Evolutionary conservation across 2,329 filamentous ascomycete species (phyloP), one percentile per base, ranked within the genome.

Genomic region (Sarocladium brachiariae): DNA sequence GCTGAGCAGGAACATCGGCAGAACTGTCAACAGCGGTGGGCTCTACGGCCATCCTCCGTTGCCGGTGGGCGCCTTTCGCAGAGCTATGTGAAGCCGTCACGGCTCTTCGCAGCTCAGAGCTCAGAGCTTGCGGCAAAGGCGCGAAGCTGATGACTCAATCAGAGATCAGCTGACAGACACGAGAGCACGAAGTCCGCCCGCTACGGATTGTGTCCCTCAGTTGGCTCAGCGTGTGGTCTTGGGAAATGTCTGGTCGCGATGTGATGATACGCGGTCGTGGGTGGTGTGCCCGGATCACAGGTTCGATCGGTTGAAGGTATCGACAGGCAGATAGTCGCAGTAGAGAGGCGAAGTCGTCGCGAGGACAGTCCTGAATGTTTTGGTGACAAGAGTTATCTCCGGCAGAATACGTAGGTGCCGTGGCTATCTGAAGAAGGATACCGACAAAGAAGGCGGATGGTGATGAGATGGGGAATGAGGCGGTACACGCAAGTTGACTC

Each of bases 1-100:
- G 65, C 61, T 70, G 69, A 64, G 70, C 65, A 70, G 73, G 70
- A 70, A 72, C 74, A 75, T 77, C 74, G 67, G 72, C 72, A 67
- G 71, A 69, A 69, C 68, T 74, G 62, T 74, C 68, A 66, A 72
- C 69, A 49, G 46, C 23, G 64, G 72, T 71, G 71, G 74, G 72
- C 76, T 79, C 78, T 74, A 77, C 77, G 75, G 78, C 78, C 78
- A 82, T 82, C 77, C 78, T 82, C 76, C 77, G 77, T 75, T 67
- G 69, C 71, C 64, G 64, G 60, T 62, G 62, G 64, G 60, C 63
- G 62, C 65, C 61, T 59, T 61, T 65, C 51, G 57, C 54, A 52
- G 49, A 54, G 55, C 51, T 57, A 57, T 55, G 50, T 49, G 52
- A 55, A 61, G 57, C 57, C 56, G 60, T 58, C 57, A 57, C 54